These are phyloP conservation scores for Emergomyces orientalis DNA, from an alignment of 2,329 filamentous ascomycete species.

Conservation along the genomic window DNA sequence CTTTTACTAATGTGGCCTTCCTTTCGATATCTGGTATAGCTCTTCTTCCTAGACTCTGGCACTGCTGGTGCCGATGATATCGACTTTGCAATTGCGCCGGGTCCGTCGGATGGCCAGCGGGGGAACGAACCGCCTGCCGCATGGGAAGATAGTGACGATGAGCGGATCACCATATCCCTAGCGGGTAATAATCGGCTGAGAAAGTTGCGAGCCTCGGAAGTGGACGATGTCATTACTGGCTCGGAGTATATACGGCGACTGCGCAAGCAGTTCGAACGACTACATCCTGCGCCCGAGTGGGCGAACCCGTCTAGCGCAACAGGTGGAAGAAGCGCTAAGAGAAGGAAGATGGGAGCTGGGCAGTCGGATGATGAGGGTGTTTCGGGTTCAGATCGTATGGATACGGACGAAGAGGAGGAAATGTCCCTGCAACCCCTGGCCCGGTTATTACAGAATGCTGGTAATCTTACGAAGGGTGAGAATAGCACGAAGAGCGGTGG, in stretches of 20 bases:
- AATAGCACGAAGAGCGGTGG: slow-evolving; percentile 42
- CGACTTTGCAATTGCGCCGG: background rate
- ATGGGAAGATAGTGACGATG: slow-evolving; percentile 96
- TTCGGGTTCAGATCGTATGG: slow-evolving; percentile 47
- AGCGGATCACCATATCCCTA: slow-evolving; percentile 73
- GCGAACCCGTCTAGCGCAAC: slow-evolving; percentile 40
- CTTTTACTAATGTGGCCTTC: background rate
- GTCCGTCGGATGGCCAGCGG: slow-evolving; percentile 10
- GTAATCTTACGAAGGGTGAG: slow-evolving; percentile 49
- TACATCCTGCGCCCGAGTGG: slow-evolving; percentile 56
- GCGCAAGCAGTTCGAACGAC: slow-evolving; percentile 61
- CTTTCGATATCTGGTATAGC: slow-evolving; percentile 29
- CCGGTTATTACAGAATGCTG: slow-evolving; percentile 65
- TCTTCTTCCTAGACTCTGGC: slow-evolving; percentile 75
- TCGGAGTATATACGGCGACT: slow-evolving; percentile 75
- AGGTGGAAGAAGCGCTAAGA: slow-evolving; percentile 39
- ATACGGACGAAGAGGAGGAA: slow-evolving; percentile 50
- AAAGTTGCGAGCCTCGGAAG: slow-evolving; percentile 71
- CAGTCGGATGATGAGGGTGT: slow-evolving; percentile 19
- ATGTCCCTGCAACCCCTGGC: slow-evolving; percentile 69
- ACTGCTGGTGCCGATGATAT: slow-evolving; percentile 30
- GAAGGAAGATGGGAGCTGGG: slow-evolving; percentile 28
- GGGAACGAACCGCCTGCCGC: slow-evolving; percentile 28
- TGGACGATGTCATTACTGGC: slow-evolving; percentile 77
- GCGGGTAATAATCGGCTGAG: slow-evolving; percentile 64